Percentiles rank a stretch among this genome's conserved stretches.
phyloP scores from a whole-genome alignment of 2,329 filamentous ascomycete species.

The Talaromyces atroroseus region DNA sequence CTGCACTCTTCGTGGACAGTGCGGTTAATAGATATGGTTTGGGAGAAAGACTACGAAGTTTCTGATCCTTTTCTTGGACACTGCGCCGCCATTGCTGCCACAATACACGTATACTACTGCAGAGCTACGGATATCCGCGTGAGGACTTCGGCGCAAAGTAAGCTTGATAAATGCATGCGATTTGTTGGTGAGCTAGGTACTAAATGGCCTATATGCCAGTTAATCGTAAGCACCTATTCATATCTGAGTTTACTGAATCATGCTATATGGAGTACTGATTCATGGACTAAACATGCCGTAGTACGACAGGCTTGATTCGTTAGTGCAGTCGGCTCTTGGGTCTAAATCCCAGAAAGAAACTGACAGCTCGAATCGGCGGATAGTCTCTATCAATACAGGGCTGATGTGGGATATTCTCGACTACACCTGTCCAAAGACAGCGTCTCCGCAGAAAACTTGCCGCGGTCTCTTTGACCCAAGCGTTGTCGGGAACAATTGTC shows the following conservation, averaged over 20 bases:
- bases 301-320: slow-evolving; percentile 22
- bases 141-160: slow-evolving; percentile 21
- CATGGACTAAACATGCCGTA: slow-evolving; percentile 3
- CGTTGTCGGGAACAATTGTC: slow-evolving; percentile 15
- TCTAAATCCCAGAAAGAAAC: slow-evolving; percentile 14
- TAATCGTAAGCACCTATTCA: slow-evolving; percentile 18
- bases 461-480: slow-evolving; percentile 21
- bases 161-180: slow-evolving; percentile 21
- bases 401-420: slow-evolving; percentile 30
- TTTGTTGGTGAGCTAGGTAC: slow-evolving; percentile 22
- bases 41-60: slow-evolving; percentile 41
- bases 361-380: slow-evolving; percentile 16
- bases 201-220: slow-evolving; percentile 22
- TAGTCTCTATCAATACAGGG: slow-evolving; percentile 26
- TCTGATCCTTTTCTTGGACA: slow-evolving; percentile 46
- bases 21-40: slow-evolving; percentile 47
- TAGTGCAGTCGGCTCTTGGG: slow-evolving; percentile 24
- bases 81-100: slow-evolving; percentile 43
- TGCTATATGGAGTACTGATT: not conserved
- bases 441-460: slow-evolving; percentile 5
- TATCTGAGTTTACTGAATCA: too few species aligned
- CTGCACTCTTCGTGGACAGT: slow-evolving; percentile 47
- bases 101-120: slow-evolving; percentile 34
- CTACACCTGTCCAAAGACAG: slow-evolving; percentile 17
- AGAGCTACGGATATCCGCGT: slow-evolving; percentile 16